These are phyloP conservation scores for Botrytis byssoidea DNA, from an alignment of 2,329 filamentous ascomycete species.

Conservation along the genomic window DNA sequence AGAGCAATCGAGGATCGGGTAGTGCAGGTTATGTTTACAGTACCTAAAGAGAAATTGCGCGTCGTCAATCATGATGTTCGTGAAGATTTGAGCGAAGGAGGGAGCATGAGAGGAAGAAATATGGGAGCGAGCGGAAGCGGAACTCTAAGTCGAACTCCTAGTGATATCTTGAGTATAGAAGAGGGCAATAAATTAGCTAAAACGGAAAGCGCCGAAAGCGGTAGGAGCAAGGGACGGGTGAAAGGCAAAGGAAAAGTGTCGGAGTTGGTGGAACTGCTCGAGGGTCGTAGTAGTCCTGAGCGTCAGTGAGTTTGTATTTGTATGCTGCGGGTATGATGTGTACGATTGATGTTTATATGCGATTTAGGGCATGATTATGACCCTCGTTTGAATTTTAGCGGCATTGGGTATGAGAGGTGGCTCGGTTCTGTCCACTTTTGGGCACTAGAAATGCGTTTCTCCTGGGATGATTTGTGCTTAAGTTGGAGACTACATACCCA, in stretches of 20 bases:
- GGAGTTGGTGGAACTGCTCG: constrained; percentile 35
- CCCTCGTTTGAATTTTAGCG: neutral
- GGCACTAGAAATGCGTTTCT: neutral
- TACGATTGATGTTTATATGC: constrained; percentile 4
- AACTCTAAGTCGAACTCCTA: constrained; percentile 1
- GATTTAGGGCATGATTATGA: neutral
- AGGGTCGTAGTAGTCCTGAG: constrained; percentile 22
- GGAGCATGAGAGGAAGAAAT: constrained; percentile 34
- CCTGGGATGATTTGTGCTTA: neutral
- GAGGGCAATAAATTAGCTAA: constrained; percentile 5
- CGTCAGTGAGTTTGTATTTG: constrained; percentile 28
- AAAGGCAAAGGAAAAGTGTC: constrained; percentile 30
- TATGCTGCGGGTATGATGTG: neutral
- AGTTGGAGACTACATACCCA: neutral
- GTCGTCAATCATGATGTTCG: constrained; percentile 81
- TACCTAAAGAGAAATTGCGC: constrained; percentile 78
- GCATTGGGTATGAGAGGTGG: constrained; percentile 8
- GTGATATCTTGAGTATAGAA: constrained; percentile 21
- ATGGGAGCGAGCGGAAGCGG: constrained; percentile 31
- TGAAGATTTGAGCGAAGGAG: constrained; percentile 45
- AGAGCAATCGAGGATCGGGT: constrained; percentile 66
- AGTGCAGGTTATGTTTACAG: constrained; percentile 88
- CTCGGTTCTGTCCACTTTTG: neutral
- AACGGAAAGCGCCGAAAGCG: constrained; percentile 16
- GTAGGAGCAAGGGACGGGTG: constrained; percentile 22